phyloP scores from a whole-genome alignment of 1,139 yeast genomes.

The Wickerhamiella pararugosa region DNA sequence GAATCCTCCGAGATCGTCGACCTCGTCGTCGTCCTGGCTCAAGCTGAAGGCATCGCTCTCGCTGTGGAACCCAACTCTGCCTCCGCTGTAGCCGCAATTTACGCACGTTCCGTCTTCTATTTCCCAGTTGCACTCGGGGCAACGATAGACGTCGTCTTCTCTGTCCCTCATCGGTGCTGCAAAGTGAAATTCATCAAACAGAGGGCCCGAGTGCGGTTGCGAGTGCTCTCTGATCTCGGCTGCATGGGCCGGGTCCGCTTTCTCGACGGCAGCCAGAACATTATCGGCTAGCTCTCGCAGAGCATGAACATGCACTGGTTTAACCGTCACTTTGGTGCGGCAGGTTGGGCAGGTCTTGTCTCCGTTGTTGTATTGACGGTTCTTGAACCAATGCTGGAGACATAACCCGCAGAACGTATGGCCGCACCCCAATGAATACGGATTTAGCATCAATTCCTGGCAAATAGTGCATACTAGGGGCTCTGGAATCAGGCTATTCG shows the following conservation, averaged over 20 bases:
- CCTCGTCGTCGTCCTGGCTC: slow-evolving; percentile 5
- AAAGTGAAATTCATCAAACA: slow-evolving; percentile 35
- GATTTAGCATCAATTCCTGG: slow-evolving; percentile 25
- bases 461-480: slow-evolving; percentile 22
- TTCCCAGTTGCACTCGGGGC: slow-evolving; percentile 77
- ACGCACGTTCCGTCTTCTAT: slow-evolving; percentile 41
- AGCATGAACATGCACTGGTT: slow-evolving; percentile 34
- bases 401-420: slow-evolving; percentile 32
- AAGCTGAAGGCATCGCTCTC: slow-evolving; percentile 7
- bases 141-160: slow-evolving; percentile 67
- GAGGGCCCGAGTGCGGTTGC: slow-evolving; percentile 4
- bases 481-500: neutral
- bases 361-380: slow-evolving; percentile 19
- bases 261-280: slow-evolving; percentile 14
- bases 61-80: slow-evolving; percentile 5
- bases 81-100: slow-evolving; percentile 28
- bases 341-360: slow-evolving; percentile 39
- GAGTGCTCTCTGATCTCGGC: slow-evolving; percentile 19
- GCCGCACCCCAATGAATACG: slow-evolving; percentile 26
- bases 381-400: slow-evolving; percentile 36
- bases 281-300: slow-evolving; percentile 22
- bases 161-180: slow-evolving; percentile 36
- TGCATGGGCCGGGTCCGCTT: slow-evolving; percentile 11
- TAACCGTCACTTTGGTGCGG: slow-evolving; percentile 29
- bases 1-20: slow-evolving; percentile 1